Evolutionary conservation across 164 flowering plant genomes (phyloP).

Genomic region (Cinnamomum micranthum): DNA sequence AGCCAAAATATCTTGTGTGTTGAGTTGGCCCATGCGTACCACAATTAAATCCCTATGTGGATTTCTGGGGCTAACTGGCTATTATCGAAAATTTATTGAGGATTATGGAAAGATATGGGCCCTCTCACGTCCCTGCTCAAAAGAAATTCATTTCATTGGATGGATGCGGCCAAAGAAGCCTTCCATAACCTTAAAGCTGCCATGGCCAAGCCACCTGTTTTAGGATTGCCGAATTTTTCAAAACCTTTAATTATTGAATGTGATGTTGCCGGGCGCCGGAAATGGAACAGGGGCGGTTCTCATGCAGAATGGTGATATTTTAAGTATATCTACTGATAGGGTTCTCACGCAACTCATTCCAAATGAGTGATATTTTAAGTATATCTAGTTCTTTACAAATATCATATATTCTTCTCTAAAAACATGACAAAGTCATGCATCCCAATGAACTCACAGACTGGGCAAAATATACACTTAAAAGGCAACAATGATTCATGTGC

Average conservation of each 20-base stretch:
- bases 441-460: not conserved
- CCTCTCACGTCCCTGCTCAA: too few species aligned
- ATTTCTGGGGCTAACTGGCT: not conserved
- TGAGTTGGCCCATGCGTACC: slow-evolving; percentile 1
- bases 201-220: too few species aligned
- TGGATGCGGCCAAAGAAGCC: too few species aligned
- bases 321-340: too few species aligned
- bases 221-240: too few species aligned
- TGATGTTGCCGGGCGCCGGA: too few species aligned
- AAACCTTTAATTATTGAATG: too few species aligned
- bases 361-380: not conserved
- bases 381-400: not conserved
- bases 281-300: too few species aligned
- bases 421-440: not conserved
- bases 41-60: not conserved
- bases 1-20: not conserved
- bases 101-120: not conserved
- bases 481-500: not conserved
- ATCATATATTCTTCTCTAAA: not conserved
- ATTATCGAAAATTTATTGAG: not conserved
- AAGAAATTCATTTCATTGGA: too few species aligned
- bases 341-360: not conserved
- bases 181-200: too few species aligned
- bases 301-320: too few species aligned
- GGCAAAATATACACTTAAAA: not conserved